These are phyloP conservation scores for Hymenoscyphus fraxineus DNA, from an alignment of 2,329 filamentous ascomycete species.

Conservation along the genomic window DNA sequence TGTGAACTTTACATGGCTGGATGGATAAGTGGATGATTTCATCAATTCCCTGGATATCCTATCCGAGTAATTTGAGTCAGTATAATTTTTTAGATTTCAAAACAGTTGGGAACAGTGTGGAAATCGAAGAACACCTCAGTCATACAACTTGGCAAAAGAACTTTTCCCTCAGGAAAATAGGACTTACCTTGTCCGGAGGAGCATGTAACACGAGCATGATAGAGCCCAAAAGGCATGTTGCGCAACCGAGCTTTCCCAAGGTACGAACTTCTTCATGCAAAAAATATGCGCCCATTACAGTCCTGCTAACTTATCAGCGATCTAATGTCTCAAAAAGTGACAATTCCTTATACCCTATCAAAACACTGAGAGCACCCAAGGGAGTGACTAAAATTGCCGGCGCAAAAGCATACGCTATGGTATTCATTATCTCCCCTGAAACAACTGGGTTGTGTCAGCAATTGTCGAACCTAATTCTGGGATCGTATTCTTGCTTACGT, in stretches of 20 bases:
- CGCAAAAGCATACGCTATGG: constrained; percentile 95
- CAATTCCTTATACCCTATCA: constrained; percentile 58
- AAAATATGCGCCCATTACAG: constrained; percentile 92
- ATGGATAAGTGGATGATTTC: constrained; percentile 87
- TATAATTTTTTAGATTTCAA: too few species aligned
- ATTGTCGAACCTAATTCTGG: constrained; percentile 25
- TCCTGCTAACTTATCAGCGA: constrained; percentile 40
- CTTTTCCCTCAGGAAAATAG: too few species aligned
- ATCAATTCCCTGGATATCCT: constrained; percentile 78
- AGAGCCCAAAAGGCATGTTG: constrained; percentile 90
- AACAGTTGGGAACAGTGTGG: too few species aligned
- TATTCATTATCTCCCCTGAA: constrained; percentile 91
- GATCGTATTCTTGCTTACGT: constrained; percentile 33
- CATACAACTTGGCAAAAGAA: too few species aligned
- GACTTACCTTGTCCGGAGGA: constrained; percentile 70
- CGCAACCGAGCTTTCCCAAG: constrained; percentile 89
- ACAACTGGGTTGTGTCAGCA: constrained; percentile 58
- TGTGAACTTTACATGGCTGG: constrained; percentile 66
- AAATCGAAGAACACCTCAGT: too few species aligned
- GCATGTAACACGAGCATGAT: constrained; percentile 97
- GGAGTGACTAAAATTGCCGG: constrained; percentile 98
- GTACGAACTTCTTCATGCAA: constrained; percentile 82
- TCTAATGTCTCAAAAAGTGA: neutral
- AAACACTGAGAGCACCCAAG: constrained; percentile 84
- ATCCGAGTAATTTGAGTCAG: too few species aligned